Evolutionary conservation across 1,139 yeast species (phyloP), one percentile per base, ranked within the genome.

Genomic region (Pichia inconspicua): DNA sequence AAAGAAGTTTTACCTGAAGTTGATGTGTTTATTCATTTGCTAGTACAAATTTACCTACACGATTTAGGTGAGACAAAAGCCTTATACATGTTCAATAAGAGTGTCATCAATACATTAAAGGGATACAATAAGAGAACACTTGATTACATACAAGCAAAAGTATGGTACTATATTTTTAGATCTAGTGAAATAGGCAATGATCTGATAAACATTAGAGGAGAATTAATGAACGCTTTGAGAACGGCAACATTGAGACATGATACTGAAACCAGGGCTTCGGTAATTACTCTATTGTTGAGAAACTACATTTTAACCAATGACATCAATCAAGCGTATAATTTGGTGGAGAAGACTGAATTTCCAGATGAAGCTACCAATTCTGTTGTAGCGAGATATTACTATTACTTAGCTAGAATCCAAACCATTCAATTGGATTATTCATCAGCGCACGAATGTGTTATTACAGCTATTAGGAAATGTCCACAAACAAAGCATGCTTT

Each of bases 401-500:
- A 84, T 69, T 94, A 92, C 63, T 72, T 89, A 64, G 94, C 97
- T 15, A 82, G 85, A 58, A 87, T 94, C 61, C 83, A 82, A 62
- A 92, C 97, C 3, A 83, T 92, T 55, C 97, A 92, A 69, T 78
- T 94, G 59, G 94, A 94, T 66, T 94, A 94, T 67, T 82, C 96
- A 1, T 73, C 86, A 25, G 97, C 98, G 2, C 84, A 84, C 62
- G 96, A 90, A 60, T 87, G 82, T 61, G 88, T 87, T 48, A 84
- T 88, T 49, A 88, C 95, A 19, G 96, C 98, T 8, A 84, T 90
- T 47, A 82, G 98, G 71, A 94, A 94, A 66, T 90, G 96, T n/a
- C 98, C 98, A 34, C 97, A 89, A 66, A 87, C 96, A 1, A 74
- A 79, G 43, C 78, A 82, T 55, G 89, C 97, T 6, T 69, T 77